A percentile compares a stretch with the other conserved stretches of the same genome.
Evolutionary conservation across 768 basidiomycete species (phyloP).

Genomic region (Amanita rubescens): DNA sequence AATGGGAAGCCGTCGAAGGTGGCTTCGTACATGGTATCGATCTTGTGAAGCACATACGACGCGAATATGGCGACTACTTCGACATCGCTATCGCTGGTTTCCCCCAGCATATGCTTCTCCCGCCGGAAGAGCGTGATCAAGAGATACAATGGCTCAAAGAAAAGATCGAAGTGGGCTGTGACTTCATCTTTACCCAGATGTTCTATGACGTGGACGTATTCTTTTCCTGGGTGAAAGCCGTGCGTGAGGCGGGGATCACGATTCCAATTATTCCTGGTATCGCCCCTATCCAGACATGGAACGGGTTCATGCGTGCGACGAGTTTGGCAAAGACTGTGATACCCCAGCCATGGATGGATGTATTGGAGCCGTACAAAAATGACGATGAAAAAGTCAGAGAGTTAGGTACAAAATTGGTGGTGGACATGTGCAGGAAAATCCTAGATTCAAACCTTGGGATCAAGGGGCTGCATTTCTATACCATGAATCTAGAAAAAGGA

Average conservation of each 20-base stretch:
- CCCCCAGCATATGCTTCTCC: slow-evolving; percentile 72
- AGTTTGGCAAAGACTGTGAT: slow-evolving; percentile 72
- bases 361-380: slow-evolving; percentile 80
- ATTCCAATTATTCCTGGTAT: slow-evolving; percentile 92
- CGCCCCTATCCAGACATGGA: slow-evolving; percentile 94
- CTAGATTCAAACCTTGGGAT: slow-evolving; percentile 75
- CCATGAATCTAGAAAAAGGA: slow-evolving; percentile 94
- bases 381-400: slow-evolving; percentile 90
- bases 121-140: slow-evolving; percentile 62
- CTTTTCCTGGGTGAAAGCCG: slow-evolving; percentile 80
- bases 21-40: slow-evolving; percentile 90
- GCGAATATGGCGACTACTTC: slow-evolving; percentile 83
- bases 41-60: slow-evolving; percentile 83
- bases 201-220: slow-evolving; percentile 94
- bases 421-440: slow-evolving; percentile 88
- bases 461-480: slow-evolving; percentile 90
- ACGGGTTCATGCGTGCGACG: slow-evolving; percentile 84
- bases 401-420: slow-evolving; percentile 90
- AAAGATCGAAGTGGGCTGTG: slow-evolving; percentile 84
- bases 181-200: slow-evolving; percentile 98
- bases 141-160: slow-evolving; percentile 86
- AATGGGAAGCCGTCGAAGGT: slow-evolving; percentile 89
- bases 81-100: slow-evolving; percentile 94
- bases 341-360: slow-evolving; percentile 68
- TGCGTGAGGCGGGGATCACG: slow-evolving; percentile 80